Percentiles rank a stretch among this genome's conserved stretches.
Evolutionary conservation across 805 yeast genomes (phyloP).

Genomic region (Metschnikowia cerradonensis): DNA sequence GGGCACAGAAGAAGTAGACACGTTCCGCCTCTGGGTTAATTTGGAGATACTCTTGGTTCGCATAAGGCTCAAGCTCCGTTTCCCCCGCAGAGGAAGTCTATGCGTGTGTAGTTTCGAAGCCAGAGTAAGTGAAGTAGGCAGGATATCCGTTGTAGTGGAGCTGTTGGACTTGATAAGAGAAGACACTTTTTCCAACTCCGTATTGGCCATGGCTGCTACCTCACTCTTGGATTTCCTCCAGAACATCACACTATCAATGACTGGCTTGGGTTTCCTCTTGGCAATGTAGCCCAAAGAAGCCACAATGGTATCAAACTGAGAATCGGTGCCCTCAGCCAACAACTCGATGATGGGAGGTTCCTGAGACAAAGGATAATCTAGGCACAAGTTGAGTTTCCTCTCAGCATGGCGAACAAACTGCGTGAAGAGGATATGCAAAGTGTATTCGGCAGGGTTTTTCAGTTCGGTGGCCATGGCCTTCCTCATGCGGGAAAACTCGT

Average conservation of each 20-base stretch:
- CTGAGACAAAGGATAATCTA: constrained; percentile 56
- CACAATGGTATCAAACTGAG: constrained; percentile 79
- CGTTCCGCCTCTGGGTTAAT: constrained; percentile 45
- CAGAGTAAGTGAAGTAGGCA: neutral
- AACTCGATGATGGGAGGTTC: constrained; percentile 75
- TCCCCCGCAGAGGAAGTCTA: constrained; percentile 20
- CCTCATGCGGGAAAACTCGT: constrained; percentile 31
- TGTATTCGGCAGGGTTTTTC: constrained; percentile 81
- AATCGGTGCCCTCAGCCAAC: constrained; percentile 81
- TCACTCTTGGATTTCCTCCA: constrained; percentile 96
- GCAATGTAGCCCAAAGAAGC: constrained; percentile 89
- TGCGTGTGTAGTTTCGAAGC: constrained; percentile 6
- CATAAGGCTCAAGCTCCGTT: constrained; percentile 39
- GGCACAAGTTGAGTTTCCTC: constrained; percentile 70
- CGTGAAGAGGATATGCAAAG: constrained; percentile 89
- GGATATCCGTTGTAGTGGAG: neutral
- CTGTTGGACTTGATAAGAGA: constrained; percentile 23
- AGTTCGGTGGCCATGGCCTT: constrained; percentile 48
- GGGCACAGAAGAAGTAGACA: constrained; percentile 36
- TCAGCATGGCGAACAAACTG: constrained; percentile 95
- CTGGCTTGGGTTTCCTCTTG: constrained; percentile 85
- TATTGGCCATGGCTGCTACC: constrained; percentile 52
- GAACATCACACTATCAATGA: constrained; percentile 95
- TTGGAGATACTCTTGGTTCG: constrained; percentile 37
- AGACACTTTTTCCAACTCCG: constrained; percentile 35